These are phyloP conservation scores for Dendrostoma leiphaemia DNA, from an alignment of 2,329 filamentous ascomycete genomes.

Conservation along the genomic window DNA sequence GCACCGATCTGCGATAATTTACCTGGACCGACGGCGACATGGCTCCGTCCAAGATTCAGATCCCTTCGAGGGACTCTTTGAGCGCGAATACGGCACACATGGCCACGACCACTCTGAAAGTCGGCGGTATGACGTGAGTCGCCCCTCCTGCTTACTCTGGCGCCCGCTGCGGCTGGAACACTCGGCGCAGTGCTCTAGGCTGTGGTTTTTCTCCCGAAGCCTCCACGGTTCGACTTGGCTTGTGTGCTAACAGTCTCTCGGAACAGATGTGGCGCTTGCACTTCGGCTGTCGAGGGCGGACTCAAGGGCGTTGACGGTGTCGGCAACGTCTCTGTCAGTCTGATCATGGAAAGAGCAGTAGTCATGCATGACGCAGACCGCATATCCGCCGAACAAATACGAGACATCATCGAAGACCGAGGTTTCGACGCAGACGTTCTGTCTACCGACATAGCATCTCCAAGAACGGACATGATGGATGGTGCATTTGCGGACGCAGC, in stretches of 20 bases:
- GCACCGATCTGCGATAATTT: background rate
- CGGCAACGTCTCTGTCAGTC: slow-evolving; percentile 82
- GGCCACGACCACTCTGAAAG: slow-evolving; percentile 86
- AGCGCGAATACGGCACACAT: slow-evolving; percentile 57
- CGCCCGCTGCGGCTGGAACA: slow-evolving; percentile 4
- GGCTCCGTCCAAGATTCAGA: slow-evolving; percentile 49
- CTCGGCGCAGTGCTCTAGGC: background rate
- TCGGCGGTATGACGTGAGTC: slow-evolving; percentile 80
- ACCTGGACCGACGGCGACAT: slow-evolving; percentile 31
- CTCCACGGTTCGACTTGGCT: background rate
- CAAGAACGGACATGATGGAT: slow-evolving; percentile 35
- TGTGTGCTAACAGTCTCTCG: slow-evolving; percentile 27
- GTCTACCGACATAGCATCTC: slow-evolving; percentile 70
- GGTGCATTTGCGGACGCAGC: slow-evolving; percentile 31
- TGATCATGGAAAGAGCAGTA: slow-evolving; percentile 95
- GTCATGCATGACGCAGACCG: slow-evolving; percentile 79
- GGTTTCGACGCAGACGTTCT: slow-evolving; percentile 90
- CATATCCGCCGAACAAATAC: slow-evolving; percentile 72
- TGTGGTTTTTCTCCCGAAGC: background rate
- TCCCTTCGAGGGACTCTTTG: slow-evolving; percentile 42
- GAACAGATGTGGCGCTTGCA: slow-evolving; percentile 86
- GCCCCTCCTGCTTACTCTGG: background rate
- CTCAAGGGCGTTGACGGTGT: slow-evolving; percentile 82
- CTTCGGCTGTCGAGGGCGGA: slow-evolving; percentile 88
- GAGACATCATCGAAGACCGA: slow-evolving; percentile 84